phyloP scores from a whole-genome alignment of 2,329 filamentous ascomycete genomes.

The Penicillium vulpinum region DNA sequence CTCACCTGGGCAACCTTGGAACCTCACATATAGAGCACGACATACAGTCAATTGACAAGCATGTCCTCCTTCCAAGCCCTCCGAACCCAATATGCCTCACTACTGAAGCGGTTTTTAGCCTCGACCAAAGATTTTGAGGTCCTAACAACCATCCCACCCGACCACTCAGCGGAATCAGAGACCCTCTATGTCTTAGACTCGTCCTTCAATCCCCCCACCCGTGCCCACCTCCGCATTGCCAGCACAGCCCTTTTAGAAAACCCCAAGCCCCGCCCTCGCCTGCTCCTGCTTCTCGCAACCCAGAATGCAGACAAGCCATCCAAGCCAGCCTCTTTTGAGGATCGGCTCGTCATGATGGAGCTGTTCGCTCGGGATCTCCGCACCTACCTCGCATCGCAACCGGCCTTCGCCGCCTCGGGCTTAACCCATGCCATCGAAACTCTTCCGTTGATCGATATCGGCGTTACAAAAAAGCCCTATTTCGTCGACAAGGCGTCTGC shows the following conservation, averaged over 20 bases:
- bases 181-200: slow-evolving; percentile 65
- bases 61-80: slow-evolving; percentile 33
- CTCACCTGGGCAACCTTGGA: background rate
- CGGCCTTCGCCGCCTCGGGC: slow-evolving; percentile 7
- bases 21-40: background rate
- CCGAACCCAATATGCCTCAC: slow-evolving; percentile 39
- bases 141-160: slow-evolving; percentile 14
- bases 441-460: slow-evolving; percentile 46
- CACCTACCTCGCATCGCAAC: slow-evolving; percentile 25
- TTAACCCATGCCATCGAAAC: background rate
- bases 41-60: background rate
- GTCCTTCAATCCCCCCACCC: slow-evolving; percentile 65
- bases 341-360: slow-evolving; percentile 52
- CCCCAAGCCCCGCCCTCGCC: slow-evolving; percentile 34
- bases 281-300: slow-evolving; percentile 62
- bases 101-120: slow-evolving; percentile 46
- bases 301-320: slow-evolving; percentile 65
- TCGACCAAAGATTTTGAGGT: slow-evolving; percentile 39
- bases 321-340: slow-evolving; percentile 51
- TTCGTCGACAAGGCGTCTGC: slow-evolving; percentile 50
- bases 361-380: slow-evolving; percentile 48
- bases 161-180: slow-evolving; percentile 20
- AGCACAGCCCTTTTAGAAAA: slow-evolving; percentile 52
- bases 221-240: slow-evolving; percentile 59
- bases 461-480: slow-evolving; percentile 50